A percentile compares a stretch with the other conserved stretches of the same genome.
phyloP scores from a whole-genome alignment of 148 eudicot species.

The Gaultheria prostrata region DNA sequence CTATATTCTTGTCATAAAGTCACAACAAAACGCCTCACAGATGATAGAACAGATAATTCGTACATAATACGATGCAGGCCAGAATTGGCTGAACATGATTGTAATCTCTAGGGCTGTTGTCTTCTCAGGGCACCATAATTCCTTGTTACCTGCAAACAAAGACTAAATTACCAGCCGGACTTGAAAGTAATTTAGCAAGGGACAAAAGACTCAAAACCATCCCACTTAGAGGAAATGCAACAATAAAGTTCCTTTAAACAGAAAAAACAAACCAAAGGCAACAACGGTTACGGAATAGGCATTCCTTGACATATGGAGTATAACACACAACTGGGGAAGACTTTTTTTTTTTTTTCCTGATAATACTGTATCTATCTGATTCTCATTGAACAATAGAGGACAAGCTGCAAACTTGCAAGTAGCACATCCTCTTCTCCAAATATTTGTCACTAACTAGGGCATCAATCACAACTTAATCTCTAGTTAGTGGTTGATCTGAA shows the following conservation, averaged over 20 bases:
- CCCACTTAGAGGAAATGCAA: not conserved
- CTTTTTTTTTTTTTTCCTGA: not conserved
- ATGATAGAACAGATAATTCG: not conserved
- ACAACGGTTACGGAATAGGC: not conserved
- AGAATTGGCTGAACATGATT: conserved; percentile 17
- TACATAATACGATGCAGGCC: not conserved
- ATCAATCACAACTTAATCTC: not conserved
- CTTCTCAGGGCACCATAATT: conserved; percentile 56
- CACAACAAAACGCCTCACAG: not conserved
- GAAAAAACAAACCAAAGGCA: not conserved
- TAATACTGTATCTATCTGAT: not conserved
- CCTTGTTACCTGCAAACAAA: conserved; percentile 42
- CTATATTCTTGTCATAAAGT: not conserved
- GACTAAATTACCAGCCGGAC: not conserved
- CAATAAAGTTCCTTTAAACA: not conserved
- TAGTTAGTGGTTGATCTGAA: not conserved
- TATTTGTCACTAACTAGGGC: not conserved
- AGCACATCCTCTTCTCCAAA: not conserved
- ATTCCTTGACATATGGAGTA: not conserved
- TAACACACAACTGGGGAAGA: not conserved
- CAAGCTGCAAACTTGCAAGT: not conserved
- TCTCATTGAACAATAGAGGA: not conserved
- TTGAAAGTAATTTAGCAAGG: not conserved
- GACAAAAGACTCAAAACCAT: not conserved
- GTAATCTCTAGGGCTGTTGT: conserved; percentile 10